Evolutionary conservation across 768 basidiomycete genomes (phyloP).

Genomic region (Leccinum subgranulosum): DNA sequence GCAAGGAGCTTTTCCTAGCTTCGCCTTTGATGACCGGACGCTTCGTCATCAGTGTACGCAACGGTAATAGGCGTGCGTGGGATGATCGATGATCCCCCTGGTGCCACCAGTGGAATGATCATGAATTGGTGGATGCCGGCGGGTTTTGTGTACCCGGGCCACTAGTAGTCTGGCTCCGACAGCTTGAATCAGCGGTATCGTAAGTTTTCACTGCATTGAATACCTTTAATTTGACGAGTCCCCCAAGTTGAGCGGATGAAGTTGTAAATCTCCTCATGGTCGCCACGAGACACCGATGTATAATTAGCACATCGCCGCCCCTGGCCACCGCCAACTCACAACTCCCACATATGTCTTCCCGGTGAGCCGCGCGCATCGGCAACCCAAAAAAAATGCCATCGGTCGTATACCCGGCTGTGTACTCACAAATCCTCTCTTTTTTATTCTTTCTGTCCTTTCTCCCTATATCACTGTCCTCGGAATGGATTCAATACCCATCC

Average conservation of each 20-base stretch:
- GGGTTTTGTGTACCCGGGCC: neutral
- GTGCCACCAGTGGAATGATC: neutral
- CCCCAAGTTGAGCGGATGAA: neutral
- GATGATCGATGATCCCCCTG: neutral
- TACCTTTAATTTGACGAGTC: too few species aligned
- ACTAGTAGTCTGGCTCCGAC: too few species aligned
- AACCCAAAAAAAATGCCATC: conserved; percentile 15
- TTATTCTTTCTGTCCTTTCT: conserved; percentile 24
- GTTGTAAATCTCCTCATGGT: neutral
- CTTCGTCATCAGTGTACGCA: neutral
- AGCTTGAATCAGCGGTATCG: neutral
- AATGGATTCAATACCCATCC: conserved; percentile 64
- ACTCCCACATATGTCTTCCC: conserved; percentile 12
- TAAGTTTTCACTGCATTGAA: too few species aligned
- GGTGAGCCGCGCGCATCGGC: neutral
- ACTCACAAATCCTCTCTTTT: conserved; percentile 22
- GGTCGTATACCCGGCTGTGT: neutral
- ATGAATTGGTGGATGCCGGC: too few species aligned
- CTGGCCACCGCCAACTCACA: neutral
- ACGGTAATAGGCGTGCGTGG: neutral
- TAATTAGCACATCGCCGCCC: conserved; percentile 5
- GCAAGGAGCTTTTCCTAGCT: neutral
- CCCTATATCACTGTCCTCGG: conserved; percentile 24
- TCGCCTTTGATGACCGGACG: neutral
- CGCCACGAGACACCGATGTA: neutral